Evolutionary conservation across 805 yeast genomes (phyloP), one percentile per base, ranked within the genome.

Genomic region (Lipomyces lipofer): DNA sequence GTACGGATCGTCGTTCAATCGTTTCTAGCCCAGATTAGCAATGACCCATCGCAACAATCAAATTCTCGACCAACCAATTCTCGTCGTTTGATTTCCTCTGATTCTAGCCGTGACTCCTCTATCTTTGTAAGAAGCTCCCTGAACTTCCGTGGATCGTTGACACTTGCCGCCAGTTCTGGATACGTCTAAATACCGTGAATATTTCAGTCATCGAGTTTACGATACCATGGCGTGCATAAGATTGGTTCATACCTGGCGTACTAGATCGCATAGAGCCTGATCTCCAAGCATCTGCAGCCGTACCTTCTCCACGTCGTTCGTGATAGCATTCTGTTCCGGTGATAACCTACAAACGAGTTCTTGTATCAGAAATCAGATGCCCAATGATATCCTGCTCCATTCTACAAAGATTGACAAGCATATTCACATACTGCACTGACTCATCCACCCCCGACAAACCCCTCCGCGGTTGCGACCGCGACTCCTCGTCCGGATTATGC

Each of bases 1-100:
- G 65, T 85, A 88, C 2, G 91, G 91, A 62, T 85, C 79, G 39
- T 75, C 74, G 67, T 84, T 80, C 22, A 86, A 65, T 40, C 76
- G 70, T 32, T 71, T 69, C 56, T 54, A 21, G 2, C n/a, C 19
- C 17, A 10, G 21, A 2, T 15, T 22, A 27, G 25, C 28, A n/a
- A 22, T 13, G 15, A 8, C 13, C 21, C 2, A 28, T 7, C n/a
- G 2, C n/a, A n/a, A n/a, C n/a, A n/a, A 12, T 9, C 9, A 12
- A 25, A 43, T 17, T 30, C 25, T 19, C 1, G 13, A 36, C 58
- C 5, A 25, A 49, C 58, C 58, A 83, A 70, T 64, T 85, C 70
- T 40, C 69, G 69, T 2, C 77, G 69, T 43, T 70, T 70, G 17
- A 60, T 46, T n/a, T 75, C 75, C 56, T 71, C 70, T 33, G 63